Evolutionary conservation across 495 filamentous ascomycete species (phyloP), one percentile per base, ranked within the genome.

Genomic region (Penicillium coprophilum): DNA sequence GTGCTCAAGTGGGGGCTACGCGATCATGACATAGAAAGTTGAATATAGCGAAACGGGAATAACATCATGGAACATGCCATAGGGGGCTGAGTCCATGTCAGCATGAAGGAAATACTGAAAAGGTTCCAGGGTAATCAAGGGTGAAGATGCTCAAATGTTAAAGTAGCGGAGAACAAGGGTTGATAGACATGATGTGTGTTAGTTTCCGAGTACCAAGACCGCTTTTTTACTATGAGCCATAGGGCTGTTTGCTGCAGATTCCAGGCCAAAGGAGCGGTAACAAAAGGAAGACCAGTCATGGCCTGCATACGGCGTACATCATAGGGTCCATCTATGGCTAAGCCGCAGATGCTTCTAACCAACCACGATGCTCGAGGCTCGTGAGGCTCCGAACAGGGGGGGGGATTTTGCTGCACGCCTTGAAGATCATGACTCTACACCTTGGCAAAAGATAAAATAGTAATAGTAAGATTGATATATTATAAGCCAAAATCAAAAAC

Each of bases 351-450:
- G 11, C 28, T 45, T 34, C 31, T 15, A 54, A n/a, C 52, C 52
- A 54, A 44, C 31, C 52, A 46, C n/a, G n/a, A n/a, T 36, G 10
- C 8, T 21, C 12, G 4, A 44, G 19, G 7, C 53, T 27, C 32
- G 46, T 60, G 57, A 48, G 57, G 52, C 57, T 60, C 57, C n/a
- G 44, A 36, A 31, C 30, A 43, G 53, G 45, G 50, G 39, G 30
- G 53, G 45, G 50, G 39, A 23, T 46, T 51, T 51, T 52, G 38
- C 50, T 55, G 40, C 53, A 51, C n/a, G 52, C 19, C 27, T 34
- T 55, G 57, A 50, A 28, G 52, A 54, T 54, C 52, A 54, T 30
- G 58, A 60, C 58, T 57, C 49, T 21, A 38, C 43, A 4, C 24
- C 58, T 49, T 27, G 53, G 48, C 7, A 34, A 50, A 12, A 50